phyloP scores from a whole-genome alignment of 257 asterid species.

The Misopates orontium region DNA sequence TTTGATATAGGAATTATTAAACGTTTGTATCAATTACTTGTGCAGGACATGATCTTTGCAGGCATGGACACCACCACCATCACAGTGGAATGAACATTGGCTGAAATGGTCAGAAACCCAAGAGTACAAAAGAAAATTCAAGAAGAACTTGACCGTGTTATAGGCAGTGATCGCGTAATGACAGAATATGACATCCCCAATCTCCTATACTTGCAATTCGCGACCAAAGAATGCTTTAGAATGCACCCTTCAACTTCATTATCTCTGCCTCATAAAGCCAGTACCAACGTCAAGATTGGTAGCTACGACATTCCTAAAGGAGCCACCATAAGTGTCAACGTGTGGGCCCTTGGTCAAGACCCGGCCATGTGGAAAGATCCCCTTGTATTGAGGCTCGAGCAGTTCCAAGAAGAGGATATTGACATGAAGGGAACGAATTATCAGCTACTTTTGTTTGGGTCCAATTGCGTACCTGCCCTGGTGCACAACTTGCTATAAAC shows the following conservation, averaged over 20 bases:
- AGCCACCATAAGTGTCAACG: constrained; percentile 69
- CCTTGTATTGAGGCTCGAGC: constrained; percentile 67
- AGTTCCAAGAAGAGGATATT: constrained; percentile 70
- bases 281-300: no score
- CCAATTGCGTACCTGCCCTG: constrained; percentile 84
- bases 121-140: constrained; percentile 83
- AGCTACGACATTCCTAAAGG: constrained; percentile 84
- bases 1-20: no score
- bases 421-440: constrained; percentile 86
- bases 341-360: constrained; percentile 81
- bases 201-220: constrained; percentile 65
- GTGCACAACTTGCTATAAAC: constrained; percentile 67
- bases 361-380: constrained; percentile 72
- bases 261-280: constrained; percentile 81
- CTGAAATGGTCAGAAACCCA: constrained; percentile 75
- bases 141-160: constrained; percentile 68
- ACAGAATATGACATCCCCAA: constrained; percentile 62
- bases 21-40: not conserved
- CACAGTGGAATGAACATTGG: constrained; percentile 76
- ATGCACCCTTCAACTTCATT: constrained; percentile 84
- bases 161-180: constrained; percentile 55
- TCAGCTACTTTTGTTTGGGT: constrained; percentile 72
- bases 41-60: constrained; percentile 85
- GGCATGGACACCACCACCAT: constrained; percentile 89
- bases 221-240: constrained; percentile 68